A percentile compares a stretch with the other conserved stretches of the same genome.
These are phyloP conservation scores for Nissolia schottii DNA, from an alignment of 306 rosid genomes.

Conservation along the genomic window DNA sequence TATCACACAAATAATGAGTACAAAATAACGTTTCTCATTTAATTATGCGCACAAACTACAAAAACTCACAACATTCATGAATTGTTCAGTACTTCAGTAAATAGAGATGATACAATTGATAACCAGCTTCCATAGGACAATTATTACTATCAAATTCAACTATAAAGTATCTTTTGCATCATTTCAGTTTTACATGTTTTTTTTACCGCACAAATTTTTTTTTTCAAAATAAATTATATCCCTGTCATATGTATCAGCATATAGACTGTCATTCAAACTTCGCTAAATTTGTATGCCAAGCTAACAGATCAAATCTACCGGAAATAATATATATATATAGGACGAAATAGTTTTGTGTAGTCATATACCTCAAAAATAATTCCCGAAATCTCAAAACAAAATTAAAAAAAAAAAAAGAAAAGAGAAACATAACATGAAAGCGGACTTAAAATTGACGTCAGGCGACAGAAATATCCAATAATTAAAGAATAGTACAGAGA, in stretches of 20 bases:
- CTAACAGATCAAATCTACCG: neutral
- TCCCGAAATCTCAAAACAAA: neutral
- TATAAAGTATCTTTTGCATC: neutral
- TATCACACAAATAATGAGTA: too few species aligned
- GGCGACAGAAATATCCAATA: neutral
- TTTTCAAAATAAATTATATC: neutral
- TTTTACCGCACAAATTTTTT: neutral
- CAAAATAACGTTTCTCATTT: too few species aligned
- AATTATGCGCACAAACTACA: neutral
- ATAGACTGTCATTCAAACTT: neutral
- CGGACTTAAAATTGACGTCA: neutral
- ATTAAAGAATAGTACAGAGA: neutral
- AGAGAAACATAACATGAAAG: neutral
- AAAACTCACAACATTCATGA: neutral
- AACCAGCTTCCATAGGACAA: neutral
- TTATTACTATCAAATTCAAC: neutral
- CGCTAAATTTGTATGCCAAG: neutral
- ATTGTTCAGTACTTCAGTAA: neutral
- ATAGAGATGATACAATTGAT: neutral
- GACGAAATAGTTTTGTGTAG: neutral
- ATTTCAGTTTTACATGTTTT: neutral
- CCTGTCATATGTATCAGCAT: neutral
- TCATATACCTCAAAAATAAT: neutral
- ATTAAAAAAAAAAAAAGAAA: neutral
- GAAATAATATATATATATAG: neutral